Evolutionary conservation across 2,329 filamentous ascomycete species (phyloP).

Genomic region (Daldinia eschscholtzii): DNA sequence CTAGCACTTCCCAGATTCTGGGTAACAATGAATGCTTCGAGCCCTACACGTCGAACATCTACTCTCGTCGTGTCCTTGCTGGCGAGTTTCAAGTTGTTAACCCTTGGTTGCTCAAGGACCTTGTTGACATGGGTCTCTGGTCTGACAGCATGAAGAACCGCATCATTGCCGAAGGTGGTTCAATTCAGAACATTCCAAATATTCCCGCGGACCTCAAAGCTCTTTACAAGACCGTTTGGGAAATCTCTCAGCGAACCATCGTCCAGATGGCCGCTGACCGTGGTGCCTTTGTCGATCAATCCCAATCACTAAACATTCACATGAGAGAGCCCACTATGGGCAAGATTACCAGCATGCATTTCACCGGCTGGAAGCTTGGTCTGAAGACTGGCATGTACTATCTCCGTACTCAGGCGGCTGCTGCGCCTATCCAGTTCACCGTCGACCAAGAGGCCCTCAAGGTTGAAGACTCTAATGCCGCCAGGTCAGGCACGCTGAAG

Average conservation of each 20-base stretch:
- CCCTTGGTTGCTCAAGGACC: slow-evolving; percentile 97
- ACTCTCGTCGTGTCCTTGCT: slow-evolving; percentile 96
- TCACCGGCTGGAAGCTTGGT: slow-evolving; percentile 98
- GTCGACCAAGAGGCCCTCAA: slow-evolving; percentile 96
- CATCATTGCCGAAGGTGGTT: slow-evolving; percentile 96
- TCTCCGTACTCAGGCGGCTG: slow-evolving; percentile 95
- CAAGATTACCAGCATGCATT: slow-evolving; percentile 99
- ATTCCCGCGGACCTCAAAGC: slow-evolving; percentile 96
- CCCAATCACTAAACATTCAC: slow-evolving; percentile 98
- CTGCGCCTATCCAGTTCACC: slow-evolving; percentile 97
- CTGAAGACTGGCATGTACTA: slow-evolving; percentile 99
- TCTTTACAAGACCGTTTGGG: slow-evolving; percentile 99
- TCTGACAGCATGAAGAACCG: slow-evolving; percentile 99
- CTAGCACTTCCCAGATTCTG: slow-evolving; percentile 95
- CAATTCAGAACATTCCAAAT: slow-evolving; percentile 96
- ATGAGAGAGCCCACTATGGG: slow-evolving; percentile 99
- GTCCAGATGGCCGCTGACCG: slow-evolving; percentile 98
- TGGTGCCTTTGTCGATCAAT: slow-evolving; percentile 98
- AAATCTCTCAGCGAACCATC: slow-evolving; percentile 95
- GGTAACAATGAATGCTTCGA: slow-evolving; percentile 99
- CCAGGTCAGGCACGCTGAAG: slow-evolving; percentile 72
- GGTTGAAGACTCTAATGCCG: slow-evolving; percentile 83
- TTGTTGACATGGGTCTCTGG: slow-evolving; percentile 98
- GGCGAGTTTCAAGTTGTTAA: slow-evolving; percentile 99
- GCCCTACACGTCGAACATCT: slow-evolving; percentile 99